Conservation (phyloP, 106 monocot species). For the Cymbidium sinense region DNA sequence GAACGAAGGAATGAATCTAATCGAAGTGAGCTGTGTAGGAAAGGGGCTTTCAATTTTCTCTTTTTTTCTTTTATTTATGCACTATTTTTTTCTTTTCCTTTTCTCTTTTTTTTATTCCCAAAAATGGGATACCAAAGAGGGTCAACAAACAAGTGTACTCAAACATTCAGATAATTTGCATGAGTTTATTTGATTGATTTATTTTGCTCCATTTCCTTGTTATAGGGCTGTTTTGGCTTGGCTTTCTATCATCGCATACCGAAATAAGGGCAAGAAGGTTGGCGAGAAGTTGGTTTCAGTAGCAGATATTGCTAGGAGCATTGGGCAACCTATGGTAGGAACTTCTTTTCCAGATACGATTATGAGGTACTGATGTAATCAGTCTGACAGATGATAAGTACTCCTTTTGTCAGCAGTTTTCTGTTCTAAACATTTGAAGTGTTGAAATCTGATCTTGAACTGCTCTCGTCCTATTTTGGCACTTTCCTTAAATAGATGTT, state of each 20-base stretch:
- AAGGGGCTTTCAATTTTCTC: too few relatives aligned
- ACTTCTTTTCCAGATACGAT: conserved; percentile 99
- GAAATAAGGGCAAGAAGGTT: conserved; percentile 74
- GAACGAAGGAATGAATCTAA: too few relatives aligned
- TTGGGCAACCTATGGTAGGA: conserved; percentile 89
- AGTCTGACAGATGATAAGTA: background rate
- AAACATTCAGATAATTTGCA: too few relatives aligned
- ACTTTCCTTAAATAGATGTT: background rate
- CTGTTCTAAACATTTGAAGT: background rate
- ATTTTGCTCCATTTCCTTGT: background rate
- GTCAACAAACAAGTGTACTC: too few relatives aligned
- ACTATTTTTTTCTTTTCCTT: too few relatives aligned
- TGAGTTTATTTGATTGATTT: background rate
- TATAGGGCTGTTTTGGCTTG: conserved; percentile 98
- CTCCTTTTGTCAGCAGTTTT: background rate
- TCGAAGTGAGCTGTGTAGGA: too few relatives aligned
- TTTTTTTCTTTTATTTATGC: too few relatives aligned
- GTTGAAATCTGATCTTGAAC: background rate
- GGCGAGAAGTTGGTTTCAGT: conserved; percentile 92
- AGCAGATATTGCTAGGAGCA: conserved; percentile 86
- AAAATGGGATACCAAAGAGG: too few relatives aligned
- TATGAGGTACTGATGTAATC: conserved; percentile 60
- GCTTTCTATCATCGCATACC: conserved; percentile 90
- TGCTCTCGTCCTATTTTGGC: background rate
- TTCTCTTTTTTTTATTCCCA: too few relatives aligned